phyloP scores from a whole-genome alignment of 441 rosid species.

The Adansonia grandidieri region DNA sequence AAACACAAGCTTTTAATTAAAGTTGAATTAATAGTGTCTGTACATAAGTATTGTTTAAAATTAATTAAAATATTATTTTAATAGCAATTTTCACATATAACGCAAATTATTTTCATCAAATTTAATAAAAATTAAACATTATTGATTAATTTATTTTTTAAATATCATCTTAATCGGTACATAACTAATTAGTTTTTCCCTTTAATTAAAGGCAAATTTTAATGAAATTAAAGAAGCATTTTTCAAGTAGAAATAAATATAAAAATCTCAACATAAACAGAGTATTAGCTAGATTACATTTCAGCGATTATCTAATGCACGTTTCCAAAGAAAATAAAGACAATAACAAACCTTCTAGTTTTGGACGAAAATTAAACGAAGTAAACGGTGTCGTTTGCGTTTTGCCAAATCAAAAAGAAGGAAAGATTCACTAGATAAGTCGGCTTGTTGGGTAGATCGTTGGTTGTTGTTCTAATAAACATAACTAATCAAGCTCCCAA shows the following conservation, averaged over 20 bases:
- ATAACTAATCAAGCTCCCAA: not conserved
- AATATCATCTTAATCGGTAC: too few relatives aligned
- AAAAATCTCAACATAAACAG: not conserved
- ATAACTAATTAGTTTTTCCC: too few relatives aligned
- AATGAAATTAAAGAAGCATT: not conserved
- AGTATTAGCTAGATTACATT: not conserved
- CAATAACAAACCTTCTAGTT: not conserved
- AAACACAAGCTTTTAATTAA: too few relatives aligned
- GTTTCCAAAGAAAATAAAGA: not conserved
- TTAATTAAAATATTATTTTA: too few relatives aligned
- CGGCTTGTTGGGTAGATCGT: not conserved
- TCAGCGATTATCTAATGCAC: not conserved
- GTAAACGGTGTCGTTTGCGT: not conserved
- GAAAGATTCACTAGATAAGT: not conserved
- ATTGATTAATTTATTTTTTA: too few relatives aligned
- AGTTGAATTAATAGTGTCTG: too few relatives aligned
- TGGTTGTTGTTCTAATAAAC: constrained; percentile 14
- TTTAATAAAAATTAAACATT: too few relatives aligned
- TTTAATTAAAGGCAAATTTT: not conserved
- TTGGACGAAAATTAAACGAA: not conserved
- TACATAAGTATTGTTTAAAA: too few relatives aligned
- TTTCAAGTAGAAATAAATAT: not conserved
- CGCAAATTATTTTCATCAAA: too few relatives aligned
- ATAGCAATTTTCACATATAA: too few relatives aligned
- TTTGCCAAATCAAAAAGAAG: not conserved